Conservation (phyloP, 176 grass and related monocot species). For the Oryza meridionalis region DNA sequence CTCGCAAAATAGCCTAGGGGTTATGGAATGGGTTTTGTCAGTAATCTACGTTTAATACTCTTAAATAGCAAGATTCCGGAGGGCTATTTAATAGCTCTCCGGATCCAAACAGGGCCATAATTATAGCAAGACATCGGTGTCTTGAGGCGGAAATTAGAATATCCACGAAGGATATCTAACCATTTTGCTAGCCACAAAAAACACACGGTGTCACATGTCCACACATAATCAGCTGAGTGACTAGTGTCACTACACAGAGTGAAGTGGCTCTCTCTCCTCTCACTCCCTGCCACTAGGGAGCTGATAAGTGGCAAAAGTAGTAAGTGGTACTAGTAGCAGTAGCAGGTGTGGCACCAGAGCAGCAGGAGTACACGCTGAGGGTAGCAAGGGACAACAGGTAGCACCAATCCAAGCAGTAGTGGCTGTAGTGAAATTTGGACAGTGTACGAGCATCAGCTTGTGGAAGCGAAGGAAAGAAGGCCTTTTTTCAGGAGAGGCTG, state of each 20-base stretch:
- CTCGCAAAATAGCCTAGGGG: too few species aligned
- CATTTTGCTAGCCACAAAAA: constrained; percentile 34
- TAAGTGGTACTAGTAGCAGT: neutral
- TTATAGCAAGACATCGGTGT: constrained; percentile 2
- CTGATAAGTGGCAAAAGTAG: constrained; percentile 10
- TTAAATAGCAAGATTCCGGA: too few species aligned
- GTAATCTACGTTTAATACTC: too few species aligned
- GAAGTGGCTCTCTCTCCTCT: constrained; percentile 33
- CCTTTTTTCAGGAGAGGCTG: constrained; percentile 26
- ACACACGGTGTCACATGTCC: neutral
- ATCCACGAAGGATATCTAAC: constrained; percentile 3
- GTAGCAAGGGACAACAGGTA: constrained; percentile 28
- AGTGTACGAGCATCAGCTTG: constrained; percentile 31
- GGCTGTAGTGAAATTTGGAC: constrained; percentile 12
- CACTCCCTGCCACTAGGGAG: constrained; percentile 30
- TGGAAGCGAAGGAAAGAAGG: constrained; percentile 18
- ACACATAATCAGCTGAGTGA: neutral
- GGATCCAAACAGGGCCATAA: too few species aligned
- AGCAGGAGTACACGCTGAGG: neutral
- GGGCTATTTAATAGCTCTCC: too few species aligned
- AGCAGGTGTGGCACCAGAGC: neutral
- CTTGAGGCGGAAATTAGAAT: neutral
- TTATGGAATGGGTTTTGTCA: too few species aligned
- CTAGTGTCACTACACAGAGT: neutral
- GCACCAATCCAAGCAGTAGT: constrained; percentile 14